A percentile compares a stretch with the other conserved stretches of the same genome.
These are phyloP conservation scores for Wickerhamomyces chaumierensis DNA, from an alignment of 805 yeast species.

Conservation along the genomic window DNA sequence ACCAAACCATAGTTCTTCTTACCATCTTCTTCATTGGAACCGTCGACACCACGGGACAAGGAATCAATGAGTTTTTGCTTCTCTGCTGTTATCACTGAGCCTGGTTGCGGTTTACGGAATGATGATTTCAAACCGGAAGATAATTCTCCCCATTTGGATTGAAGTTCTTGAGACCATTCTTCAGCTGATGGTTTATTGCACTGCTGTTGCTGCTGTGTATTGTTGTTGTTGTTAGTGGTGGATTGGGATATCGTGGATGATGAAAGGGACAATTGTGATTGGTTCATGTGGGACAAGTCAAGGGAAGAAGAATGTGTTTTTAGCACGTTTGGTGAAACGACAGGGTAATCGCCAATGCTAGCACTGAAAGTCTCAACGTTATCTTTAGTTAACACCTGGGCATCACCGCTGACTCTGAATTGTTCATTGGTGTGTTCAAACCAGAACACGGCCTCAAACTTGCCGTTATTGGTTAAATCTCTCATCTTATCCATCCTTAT, in stretches of 20 bases:
- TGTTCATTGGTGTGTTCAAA: conserved; percentile 53
- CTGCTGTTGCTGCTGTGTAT: too few relatives aligned
- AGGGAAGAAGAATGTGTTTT: conserved; percentile 12
- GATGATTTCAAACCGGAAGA: conserved; percentile 50
- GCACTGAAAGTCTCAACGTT: conserved; percentile 7
- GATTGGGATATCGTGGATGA: too few relatives aligned
- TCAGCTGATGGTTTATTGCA: conserved; percentile 22
- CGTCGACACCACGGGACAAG: conserved; percentile 75
- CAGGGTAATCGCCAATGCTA: conserved; percentile 16
- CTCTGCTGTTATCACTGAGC: conserved; percentile 42
- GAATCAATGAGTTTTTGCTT: conserved; percentile 52
- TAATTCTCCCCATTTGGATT: conserved; percentile 50
- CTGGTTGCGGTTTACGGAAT: conserved; percentile 68
- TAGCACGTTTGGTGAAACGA: conserved; percentile 19
- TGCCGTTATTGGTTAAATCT: conserved; percentile 35
- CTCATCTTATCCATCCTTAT: conserved; percentile 51
- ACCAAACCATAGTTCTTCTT: conserved; percentile 56
- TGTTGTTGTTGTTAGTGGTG: too few relatives aligned
- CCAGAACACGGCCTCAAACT: conserved; percentile 70
- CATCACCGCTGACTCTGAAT: conserved; percentile 61
- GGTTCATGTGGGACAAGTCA: conserved; percentile 29
- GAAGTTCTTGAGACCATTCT: conserved; percentile 61
- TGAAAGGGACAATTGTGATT: conserved; percentile 12
- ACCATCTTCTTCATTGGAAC: conserved; percentile 50
- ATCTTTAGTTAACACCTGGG: conserved; percentile 31